phyloP scores from a whole-genome alignment of 2,329 filamentous ascomycete species.

The Phoma herbarum region DNA sequence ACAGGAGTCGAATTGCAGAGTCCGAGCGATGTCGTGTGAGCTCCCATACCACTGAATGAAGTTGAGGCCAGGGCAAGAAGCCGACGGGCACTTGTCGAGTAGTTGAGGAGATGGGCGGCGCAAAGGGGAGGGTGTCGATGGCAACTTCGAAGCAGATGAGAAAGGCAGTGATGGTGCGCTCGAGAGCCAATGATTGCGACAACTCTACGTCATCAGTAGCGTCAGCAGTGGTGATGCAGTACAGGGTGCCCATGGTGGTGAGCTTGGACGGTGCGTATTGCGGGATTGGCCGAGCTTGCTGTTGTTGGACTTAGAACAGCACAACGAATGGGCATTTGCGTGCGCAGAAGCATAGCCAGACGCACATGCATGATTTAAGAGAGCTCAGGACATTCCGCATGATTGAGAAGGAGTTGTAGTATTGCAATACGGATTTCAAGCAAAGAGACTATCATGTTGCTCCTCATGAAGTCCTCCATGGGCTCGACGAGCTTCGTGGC shows the following conservation, averaged over 20 bases:
- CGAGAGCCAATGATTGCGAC: background rate
- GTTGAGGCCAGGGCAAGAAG: background rate
- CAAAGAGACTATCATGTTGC: no score
- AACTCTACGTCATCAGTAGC: background rate
- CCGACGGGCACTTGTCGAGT: background rate
- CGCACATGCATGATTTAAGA: no score
- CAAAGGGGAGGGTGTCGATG: constrained; percentile 2
- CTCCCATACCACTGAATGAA: background rate
- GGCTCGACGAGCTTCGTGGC: no score
- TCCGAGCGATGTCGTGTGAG: background rate
- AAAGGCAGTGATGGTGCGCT: constrained; percentile 15
- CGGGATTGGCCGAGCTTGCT: background rate
- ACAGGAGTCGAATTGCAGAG: background rate
- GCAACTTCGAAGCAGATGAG: constrained; percentile 21
- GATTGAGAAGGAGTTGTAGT: no score
- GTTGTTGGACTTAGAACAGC: background rate
- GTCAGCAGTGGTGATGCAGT: background rate
- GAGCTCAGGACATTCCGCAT: no score
- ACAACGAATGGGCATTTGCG: no score
- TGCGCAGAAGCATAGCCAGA: background rate
- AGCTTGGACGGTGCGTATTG: no score
- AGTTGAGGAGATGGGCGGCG: background rate
- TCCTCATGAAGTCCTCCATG: no score
- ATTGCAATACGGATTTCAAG: no score
- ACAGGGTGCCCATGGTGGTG: background rate